A percentile compares a stretch with the other conserved stretches of the same genome.
phyloP scores from a whole-genome alignment of 2,329 filamentous ascomycete genomes.

The Aaosphaeria arxii region DNA sequence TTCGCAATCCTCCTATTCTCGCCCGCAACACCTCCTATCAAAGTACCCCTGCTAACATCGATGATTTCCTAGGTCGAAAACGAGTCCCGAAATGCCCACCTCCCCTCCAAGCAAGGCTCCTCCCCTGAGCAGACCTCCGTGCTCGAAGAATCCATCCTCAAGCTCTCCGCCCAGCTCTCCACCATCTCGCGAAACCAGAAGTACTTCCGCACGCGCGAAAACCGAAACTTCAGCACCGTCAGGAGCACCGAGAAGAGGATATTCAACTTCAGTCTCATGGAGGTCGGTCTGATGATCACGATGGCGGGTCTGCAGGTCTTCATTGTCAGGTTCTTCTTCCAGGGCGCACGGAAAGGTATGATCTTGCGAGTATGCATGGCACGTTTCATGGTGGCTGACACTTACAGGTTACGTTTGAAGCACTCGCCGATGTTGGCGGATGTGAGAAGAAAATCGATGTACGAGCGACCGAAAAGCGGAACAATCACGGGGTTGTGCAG shows the following conservation, averaged over 20 bases:
- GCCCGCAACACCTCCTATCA: neutral
- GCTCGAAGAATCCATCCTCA: conserved; percentile 92
- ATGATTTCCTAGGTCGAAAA: conserved; percentile 71
- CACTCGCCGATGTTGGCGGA: neutral
- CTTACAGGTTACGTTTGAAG: neutral
- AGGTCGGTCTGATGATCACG: conserved; percentile 83
- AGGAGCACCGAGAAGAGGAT: conserved; percentile 93
- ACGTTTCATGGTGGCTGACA: conserved; percentile 1
- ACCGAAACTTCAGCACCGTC: conserved; percentile 97
- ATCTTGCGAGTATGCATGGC: neutral
- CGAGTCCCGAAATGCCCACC: conserved; percentile 68
- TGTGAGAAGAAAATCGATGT: no score
- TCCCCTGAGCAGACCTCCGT: conserved; percentile 83
- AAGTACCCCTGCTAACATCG: neutral
- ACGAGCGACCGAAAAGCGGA: no score
- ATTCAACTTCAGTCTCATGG: conserved; percentile 95
- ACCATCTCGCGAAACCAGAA: conserved; percentile 97
- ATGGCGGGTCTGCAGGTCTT: conserved; percentile 98
- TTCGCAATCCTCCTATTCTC: neutral
- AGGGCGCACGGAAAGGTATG: conserved; percentile 68
- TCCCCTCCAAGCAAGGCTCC: conserved; percentile 86
- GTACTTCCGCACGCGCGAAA: conserved; percentile 98
- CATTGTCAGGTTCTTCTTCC: conserved; percentile 98
- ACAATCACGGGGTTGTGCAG: no score
- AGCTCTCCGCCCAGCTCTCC: conserved; percentile 86